Conservation (phyloP, 148 eudicot species). For the Chenopodium formosanum region DNA sequence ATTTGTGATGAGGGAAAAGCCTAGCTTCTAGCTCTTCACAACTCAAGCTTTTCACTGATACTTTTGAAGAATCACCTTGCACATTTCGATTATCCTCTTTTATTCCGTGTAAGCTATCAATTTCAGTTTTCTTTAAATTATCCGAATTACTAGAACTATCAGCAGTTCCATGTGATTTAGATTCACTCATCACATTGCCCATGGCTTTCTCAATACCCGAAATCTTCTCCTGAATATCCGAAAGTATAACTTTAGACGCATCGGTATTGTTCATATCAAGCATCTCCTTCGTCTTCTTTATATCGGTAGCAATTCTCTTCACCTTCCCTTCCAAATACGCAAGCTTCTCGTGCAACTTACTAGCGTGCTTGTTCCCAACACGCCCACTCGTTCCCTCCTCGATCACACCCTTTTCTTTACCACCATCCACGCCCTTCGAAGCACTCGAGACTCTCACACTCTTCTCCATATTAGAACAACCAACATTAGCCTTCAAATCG, state of each 20-base stretch:
- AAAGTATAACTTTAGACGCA: conserved; percentile 69
- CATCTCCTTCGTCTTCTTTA: conserved; percentile 87
- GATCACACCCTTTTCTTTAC: conserved; percentile 34
- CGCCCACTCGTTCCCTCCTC: conserved; percentile 34
- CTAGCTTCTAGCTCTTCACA: conserved; percentile 74
- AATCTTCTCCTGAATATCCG: conserved; percentile 81
- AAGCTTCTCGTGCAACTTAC: conserved; percentile 81
- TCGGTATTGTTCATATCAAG: conserved; percentile 75
- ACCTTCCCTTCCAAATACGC: conserved; percentile 90
- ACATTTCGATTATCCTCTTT: conserved; percentile 17
- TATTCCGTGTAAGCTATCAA: conserved; percentile 12
- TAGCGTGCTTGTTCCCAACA: conserved; percentile 47
- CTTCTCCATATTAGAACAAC: conserved; percentile 4
- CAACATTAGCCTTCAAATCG: conserved; percentile 7
- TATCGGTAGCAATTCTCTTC: conserved; percentile 86
- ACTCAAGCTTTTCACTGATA: conserved; percentile 52
- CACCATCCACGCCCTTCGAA: conserved; percentile 18
- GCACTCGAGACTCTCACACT: conserved; percentile 19
- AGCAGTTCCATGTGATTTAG: conserved; percentile 33
- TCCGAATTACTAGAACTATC: conserved; percentile 23
- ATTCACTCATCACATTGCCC: conserved; percentile 46
- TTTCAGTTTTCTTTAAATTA: conserved; percentile 14
- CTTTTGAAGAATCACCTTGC: conserved; percentile 28
- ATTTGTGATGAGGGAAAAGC: conserved; percentile 76
- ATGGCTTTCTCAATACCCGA: conserved; percentile 91